Base-by-base conservation (phyloP, 345 rosid genomes). In the Cardiospermum halicacabum region DNA sequence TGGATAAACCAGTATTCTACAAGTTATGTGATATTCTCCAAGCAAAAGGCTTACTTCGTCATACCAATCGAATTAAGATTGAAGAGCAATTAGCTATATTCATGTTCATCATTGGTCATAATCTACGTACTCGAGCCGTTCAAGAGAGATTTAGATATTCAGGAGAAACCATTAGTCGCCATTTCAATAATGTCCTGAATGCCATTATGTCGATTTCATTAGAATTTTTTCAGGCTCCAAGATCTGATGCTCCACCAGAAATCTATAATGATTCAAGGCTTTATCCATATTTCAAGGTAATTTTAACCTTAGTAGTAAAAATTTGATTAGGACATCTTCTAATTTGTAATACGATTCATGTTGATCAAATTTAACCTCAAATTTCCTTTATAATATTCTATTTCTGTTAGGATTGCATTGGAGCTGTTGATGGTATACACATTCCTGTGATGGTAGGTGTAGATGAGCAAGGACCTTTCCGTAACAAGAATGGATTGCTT, bases 91-190 rank as follows among this genome's bases (percentile, higher is more conserved):
- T 92, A 64, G 97, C 91, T 43, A 92, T 89, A 56, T 89, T 92
- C 71, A 65, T 92, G 72, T 86, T 84, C 78, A 86, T 92, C 59
- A 55, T 89, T 36, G 96, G 98, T 43, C 98, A 92, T 70, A 89
- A 88, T 59, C 82, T 86, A 36, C 86, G 97, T 27, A 92, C 93
- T 49, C 82, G 97, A 50, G 98, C 96, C 71, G 93, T 88, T 34
- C 97, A 88, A 76, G 93, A 89, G 56, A 42, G 79, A 30, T 89
- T 88, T 62, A 70, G 78, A 57, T 89, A 86, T 76, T 89, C 96
- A 2, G 96, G 98, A 22, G 98, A 89, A 76, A 89, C 98, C 18
- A 92, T 89, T 18, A 92, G 98, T 68, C 91, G 96, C 57, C 96
- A 92, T 74, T 92, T 92, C 78, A 89, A 92, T 84, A 89, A 89